Base-by-base conservation (phyloP, 2,329 filamentous ascomycete genomes). In the Botrytis byssoidea region DNA sequence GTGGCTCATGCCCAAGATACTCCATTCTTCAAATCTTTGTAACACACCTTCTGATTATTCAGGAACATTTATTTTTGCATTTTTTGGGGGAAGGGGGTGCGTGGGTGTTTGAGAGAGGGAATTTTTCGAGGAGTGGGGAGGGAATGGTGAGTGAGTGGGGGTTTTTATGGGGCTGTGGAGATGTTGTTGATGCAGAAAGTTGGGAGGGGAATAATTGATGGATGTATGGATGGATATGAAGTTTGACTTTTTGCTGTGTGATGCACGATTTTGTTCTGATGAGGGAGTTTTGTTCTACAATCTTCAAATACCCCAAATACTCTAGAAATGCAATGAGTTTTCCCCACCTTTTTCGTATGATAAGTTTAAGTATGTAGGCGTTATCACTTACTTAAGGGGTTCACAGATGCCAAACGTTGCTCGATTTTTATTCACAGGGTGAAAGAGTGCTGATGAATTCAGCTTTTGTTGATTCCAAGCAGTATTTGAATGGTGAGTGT, bases 1-100 rank as follows among this genome's bases (percentile, higher is more conserved):
- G 79, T 82, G 80, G 80, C 72, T 79, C 78, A 79, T 81, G 85
- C 85, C 85, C 85, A 86, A 80, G 79, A 84, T 81, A 86, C 85
- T 86, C 85, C 85, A 83, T 83, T 86, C 83, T 79, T 74, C 77
- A 75, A 86, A 86, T 87, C 84, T 87, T 87, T 87, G 85, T 83
- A 86, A 80, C 76, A 64, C 70, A 76, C 65, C 69, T 64, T 79
- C 78, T 79, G 79, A 74, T 76, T 37, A 75, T 70, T 78, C 79
- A 79, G 79, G 78, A 55, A 8, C 5, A 1, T n/a, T 64, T n/a
- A 32, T 40, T 78, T 78, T 78, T 75, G 64, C 10, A 48, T 75
- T 74, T 29, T 29, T 48, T 9, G 12, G 10, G 6, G 20, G 18
- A 8, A 14, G 12, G n/a, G 51, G 12, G n/a, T 20, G 18, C 1